Evolutionary conservation across 345 rosid genomes (phyloP), one percentile per base, ranked within the genome.

Genomic region (Sisymbrium altissimum): DNA sequence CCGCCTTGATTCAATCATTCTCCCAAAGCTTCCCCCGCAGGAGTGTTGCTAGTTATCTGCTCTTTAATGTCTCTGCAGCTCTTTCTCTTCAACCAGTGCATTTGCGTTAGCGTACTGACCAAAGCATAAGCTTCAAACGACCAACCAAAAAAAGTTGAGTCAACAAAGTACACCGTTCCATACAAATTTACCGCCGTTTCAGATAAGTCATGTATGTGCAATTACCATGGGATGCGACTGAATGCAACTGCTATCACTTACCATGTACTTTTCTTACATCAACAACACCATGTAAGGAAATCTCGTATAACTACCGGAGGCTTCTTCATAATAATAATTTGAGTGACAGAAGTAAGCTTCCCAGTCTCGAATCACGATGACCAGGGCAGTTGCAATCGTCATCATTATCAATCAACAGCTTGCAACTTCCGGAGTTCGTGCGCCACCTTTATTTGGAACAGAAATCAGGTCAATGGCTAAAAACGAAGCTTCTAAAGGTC

Each of bases 221-320:
- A 13, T 27, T 14, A 53, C 58, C 58, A 53, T 25, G 6, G 38
- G 32, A 59, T 38, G 23, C 71, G 35, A 45, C 8, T 65, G 62
- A 56, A 32, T 56, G 7, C 41, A 39, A 35, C 64, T 36, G 14
- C 50, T 40, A 23, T 23, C 30, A 14, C 46, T 66, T 49, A 66
- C 70, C 70, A 49, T 35, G 19, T 30, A n/a, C 29, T 64, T 17
- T 32, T 33, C 23, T 33, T 57, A 15, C 39, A 30, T 30, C 39
- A 55, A 30, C 61, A 56, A 56, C 61, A 56, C 41, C 38, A 57
- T 44, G 48, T 71, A 59, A 15, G 38, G 64, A 72, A 62, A 19
- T 33, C n/a, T 36, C 32, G 35, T 49, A 39, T 71, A 14, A 14
- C 17, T 54, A 64, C 38, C 41, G 8, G 39, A 49, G 53, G 68